Conservation (phyloP, 2,329 filamentous ascomycete species). For the Cladosporium phlei region DNA sequence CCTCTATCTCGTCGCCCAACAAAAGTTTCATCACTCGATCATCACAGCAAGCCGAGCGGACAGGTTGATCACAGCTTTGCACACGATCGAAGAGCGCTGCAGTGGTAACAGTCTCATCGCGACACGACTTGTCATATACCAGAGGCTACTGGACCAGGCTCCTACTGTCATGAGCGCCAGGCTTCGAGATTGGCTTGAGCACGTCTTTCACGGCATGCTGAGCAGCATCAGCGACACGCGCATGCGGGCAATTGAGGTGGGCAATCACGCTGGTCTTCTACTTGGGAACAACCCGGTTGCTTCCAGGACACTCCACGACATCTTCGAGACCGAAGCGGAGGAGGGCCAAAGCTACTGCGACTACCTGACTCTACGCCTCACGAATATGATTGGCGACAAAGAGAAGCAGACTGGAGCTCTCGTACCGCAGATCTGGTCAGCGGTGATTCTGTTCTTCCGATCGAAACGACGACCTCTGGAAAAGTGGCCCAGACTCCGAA, state of each 20-base stretch:
- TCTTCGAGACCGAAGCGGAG: constrained; percentile 50
- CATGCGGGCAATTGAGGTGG: constrained; percentile 67
- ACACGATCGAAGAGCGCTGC: constrained; percentile 66
- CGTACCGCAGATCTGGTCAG: constrained; percentile 86
- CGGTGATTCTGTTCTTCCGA: constrained; percentile 72
- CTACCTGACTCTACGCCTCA: constrained; percentile 63
- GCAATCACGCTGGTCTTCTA: constrained; percentile 63
- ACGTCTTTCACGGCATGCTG: constrained; percentile 76
- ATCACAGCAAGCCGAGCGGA: constrained; percentile 69
- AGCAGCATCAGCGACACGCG: constrained; percentile 74
- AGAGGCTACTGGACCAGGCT: constrained; percentile 68
- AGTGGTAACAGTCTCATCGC: constrained; percentile 77
- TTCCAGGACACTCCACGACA: constrained; percentile 60
- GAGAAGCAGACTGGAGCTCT: constrained; percentile 51
- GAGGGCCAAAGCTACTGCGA: constrained; percentile 62
- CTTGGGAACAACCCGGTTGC: constrained; percentile 66
- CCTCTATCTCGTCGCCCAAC: constrained; percentile 73
- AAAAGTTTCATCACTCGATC: constrained; percentile 70
- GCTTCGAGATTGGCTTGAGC: constrained; percentile 70
- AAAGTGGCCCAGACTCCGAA: constrained; percentile 64
- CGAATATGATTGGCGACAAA: constrained; percentile 58
- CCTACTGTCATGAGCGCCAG: constrained; percentile 65
- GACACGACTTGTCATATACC: constrained; percentile 73
- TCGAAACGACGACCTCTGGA: constrained; percentile 54
- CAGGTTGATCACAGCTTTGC: constrained; percentile 65